Evolutionary conservation across 2,329 filamentous ascomycete species (phyloP), one percentile per base, ranked within the genome.

Genomic region (Epicoccum nigrum): DNA sequence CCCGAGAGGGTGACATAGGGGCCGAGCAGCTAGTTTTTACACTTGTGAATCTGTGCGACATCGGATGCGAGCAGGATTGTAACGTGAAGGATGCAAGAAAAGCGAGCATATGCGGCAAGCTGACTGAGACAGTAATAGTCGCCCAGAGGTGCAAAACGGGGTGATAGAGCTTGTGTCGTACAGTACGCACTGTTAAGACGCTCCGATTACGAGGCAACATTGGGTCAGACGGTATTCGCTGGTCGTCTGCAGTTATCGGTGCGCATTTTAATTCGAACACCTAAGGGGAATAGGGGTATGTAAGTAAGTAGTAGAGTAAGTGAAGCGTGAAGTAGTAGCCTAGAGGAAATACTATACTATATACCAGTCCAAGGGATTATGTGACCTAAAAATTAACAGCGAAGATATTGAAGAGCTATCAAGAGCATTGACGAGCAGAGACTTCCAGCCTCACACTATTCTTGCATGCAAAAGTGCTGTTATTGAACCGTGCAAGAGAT

Each of bases 81-180:
- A 45, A 45, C 48, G 41, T 45, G 41, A 45, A 37, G 35, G 48
- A 51, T 30, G 35, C 40, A 15, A 34, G 30, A 41, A 41, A 41
- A 37, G 35, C 42, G 35, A 45, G 21, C 12, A 11, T 27, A 12
- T 35, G 35, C 30, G 31, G 42, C 41, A 45, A 19, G 30, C 12
- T 5, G 48, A 35, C 48, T 51, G 48, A 51, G 48, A 51, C 48
- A 45, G 19, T 30, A 37, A 45, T 51, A 34, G 35, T 51, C 2
- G 16, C 30, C 17, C 35, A 31, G 28, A 35, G 31, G 28, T 45
- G 12, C 15, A 16, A 33, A n/a, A 9, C 23, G 35, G 19, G 37
- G 41, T 25, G 35, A 42, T 41, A 35, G 34, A 42, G 42, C 37
- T 35, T 19, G n/a, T 11, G 42, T 51, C 15, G 25, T 27, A 51